Evolutionary conservation across 306 rosid species (phyloP).

Genomic region (Lupinus albus): DNA sequence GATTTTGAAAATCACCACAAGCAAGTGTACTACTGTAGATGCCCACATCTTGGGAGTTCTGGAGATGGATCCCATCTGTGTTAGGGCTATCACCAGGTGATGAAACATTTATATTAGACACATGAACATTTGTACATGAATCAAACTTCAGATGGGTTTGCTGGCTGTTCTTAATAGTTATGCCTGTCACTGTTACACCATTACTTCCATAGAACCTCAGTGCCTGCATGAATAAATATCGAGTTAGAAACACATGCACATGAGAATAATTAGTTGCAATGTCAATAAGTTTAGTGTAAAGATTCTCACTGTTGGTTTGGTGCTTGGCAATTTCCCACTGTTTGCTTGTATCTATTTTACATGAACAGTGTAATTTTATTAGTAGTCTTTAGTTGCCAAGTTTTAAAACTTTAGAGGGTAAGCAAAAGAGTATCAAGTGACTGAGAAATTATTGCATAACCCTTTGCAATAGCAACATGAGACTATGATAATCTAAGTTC

Average conservation of each 20-base stretch:
- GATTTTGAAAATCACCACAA: slow-evolving; percentile 56
- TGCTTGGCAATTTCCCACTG: slow-evolving; percentile 47
- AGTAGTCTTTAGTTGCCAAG: not conserved
- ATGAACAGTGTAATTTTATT: not conserved
- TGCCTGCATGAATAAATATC: slow-evolving; percentile 48
- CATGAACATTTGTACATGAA: slow-evolving; percentile 60
- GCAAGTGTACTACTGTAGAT: slow-evolving; percentile 59
- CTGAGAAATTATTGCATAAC: too few species aligned
- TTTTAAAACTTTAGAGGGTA: not conserved
- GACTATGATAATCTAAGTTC: too few species aligned
- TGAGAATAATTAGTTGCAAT: not conserved
- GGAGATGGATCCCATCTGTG: slow-evolving; percentile 84
- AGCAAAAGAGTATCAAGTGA: too few species aligned
- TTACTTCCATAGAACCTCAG: slow-evolving; percentile 72
- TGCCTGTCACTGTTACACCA: slow-evolving; percentile 62
- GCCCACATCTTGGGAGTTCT: slow-evolving; percentile 57
- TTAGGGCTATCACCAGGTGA: slow-evolving; percentile 80
- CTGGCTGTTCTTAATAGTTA: slow-evolving; percentile 75
- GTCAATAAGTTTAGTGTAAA: not conserved
- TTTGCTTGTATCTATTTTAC: slow-evolving; percentile 15
- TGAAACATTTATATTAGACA: slow-evolving; percentile 47
- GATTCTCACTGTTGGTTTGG: slow-evolving; percentile 65
- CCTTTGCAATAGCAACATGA: too few species aligned
- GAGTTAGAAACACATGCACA: not conserved
- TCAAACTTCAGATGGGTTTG: slow-evolving; percentile 74